Evolutionary conservation across 257 asterid genomes (phyloP).

Genomic region (Anisodus acutangulus): DNA sequence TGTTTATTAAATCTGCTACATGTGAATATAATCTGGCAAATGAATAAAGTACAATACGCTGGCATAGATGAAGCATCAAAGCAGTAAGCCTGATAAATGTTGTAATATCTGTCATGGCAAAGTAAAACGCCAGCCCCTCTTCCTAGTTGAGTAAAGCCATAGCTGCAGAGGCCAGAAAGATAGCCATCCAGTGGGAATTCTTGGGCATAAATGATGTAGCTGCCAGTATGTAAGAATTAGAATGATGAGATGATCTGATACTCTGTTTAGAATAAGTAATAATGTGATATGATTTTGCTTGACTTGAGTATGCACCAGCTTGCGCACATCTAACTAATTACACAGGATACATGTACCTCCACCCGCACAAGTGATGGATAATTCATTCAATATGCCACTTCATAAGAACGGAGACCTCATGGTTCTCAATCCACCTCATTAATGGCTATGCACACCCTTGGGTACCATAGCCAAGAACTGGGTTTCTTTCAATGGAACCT

Average conservation of each 20-base stretch:
- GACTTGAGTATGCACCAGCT: too few relatives aligned
- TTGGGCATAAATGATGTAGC: conserved; percentile 49
- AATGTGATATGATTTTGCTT: too few relatives aligned
- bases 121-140: neutral
- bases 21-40: conserved; percentile 16
- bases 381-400: too few relatives aligned
- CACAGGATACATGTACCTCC: too few relatives aligned
- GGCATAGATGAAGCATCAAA: neutral
- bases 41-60: neutral
- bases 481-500: neutral
- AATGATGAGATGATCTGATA: neutral
- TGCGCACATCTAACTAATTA: too few relatives aligned
- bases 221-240: conserved; percentile 32
- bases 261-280: neutral
- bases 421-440: too few relatives aligned
- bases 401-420: too few relatives aligned
- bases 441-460: too few relatives aligned
- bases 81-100: neutral
- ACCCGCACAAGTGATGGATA: too few relatives aligned
- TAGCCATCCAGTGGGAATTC: conserved; percentile 52
- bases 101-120: neutral
- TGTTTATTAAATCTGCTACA: conserved; percentile 21
- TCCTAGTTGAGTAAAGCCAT: conserved; percentile 42
- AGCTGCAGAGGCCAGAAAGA: conserved; percentile 42
- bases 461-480: neutral